phyloP scores from a whole-genome alignment of 225 moss, liverwort and hornwort species.

The Thuidium tamariscinum region DNA sequence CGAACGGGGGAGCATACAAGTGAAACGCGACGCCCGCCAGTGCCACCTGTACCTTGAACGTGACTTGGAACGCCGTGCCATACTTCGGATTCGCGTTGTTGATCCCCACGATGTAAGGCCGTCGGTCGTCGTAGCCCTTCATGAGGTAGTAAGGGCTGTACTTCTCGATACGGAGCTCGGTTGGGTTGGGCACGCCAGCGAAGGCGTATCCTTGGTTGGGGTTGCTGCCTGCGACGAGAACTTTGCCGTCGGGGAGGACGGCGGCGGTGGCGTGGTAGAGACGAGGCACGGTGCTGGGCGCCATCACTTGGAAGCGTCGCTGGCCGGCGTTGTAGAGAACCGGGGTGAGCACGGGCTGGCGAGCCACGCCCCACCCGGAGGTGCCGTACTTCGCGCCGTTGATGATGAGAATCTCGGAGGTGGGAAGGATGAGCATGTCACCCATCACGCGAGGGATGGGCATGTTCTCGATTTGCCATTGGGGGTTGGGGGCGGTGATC shows the following conservation, averaged over 20 bases:
- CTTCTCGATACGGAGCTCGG: constrained; percentile 47
- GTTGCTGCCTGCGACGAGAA: constrained; percentile 46
- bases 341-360: constrained; percentile 9
- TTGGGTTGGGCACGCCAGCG: constrained; percentile 18
- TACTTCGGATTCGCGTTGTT: neutral
- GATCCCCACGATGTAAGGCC: neutral
- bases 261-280: constrained; percentile 52
- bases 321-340: constrained; percentile 14
- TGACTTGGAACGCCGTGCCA: constrained; percentile 8
- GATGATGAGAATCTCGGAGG: constrained; percentile 32
- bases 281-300: constrained; percentile 13
- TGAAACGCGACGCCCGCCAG: constrained; percentile 5
- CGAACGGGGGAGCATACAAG: constrained; percentile 48
- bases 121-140: constrained; percentile 2
- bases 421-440: constrained; percentile 54
- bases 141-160: constrained; percentile 18
- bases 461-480: constrained; percentile 32
- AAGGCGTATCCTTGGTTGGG: constrained; percentile 27
- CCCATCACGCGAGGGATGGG: constrained; percentile 43
- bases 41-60: neutral
- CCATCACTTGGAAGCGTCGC: constrained; percentile 23
- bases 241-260: constrained; percentile 26
- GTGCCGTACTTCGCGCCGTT: constrained; percentile 41
- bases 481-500: constrained; percentile 3
- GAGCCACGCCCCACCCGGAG: constrained; percentile 37